Evolutionary conservation across 73 alveolate genomes (phyloP).

Genomic region (Effrenium voratum): DNA sequence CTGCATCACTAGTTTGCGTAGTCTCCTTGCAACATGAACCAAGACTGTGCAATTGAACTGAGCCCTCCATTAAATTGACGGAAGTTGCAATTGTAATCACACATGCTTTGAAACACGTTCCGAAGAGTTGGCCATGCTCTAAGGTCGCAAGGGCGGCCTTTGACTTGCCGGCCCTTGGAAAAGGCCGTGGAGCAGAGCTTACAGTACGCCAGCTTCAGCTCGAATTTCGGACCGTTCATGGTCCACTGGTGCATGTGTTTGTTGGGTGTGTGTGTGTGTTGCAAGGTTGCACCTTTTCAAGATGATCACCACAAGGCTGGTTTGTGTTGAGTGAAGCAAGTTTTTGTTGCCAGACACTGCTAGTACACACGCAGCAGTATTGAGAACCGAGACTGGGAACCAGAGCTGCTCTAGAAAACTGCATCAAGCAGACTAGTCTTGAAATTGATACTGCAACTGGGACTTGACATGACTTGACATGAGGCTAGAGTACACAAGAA

Average conservation of each 20-base stretch:
- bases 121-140: not conserved
- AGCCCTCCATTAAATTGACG: not conserved
- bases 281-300: too few relatives aligned
- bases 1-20: not conserved
- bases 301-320: too few relatives aligned
- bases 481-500: not conserved
- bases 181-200: not conserved
- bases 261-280: not conserved
- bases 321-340: too few relatives aligned
- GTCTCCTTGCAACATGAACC: not conserved
- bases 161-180: not conserved
- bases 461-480: too few relatives aligned
- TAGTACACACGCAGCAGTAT: not conserved
- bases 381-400: not conserved
- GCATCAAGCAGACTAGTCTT: not conserved
- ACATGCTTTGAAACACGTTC: not conserved
- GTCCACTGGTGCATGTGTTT: not conserved
- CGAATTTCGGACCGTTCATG: too few relatives aligned
- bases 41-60: not conserved
- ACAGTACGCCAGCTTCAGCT: too few relatives aligned
- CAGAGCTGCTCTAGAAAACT: not conserved
- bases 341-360: too few relatives aligned
- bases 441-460: too few relatives aligned
- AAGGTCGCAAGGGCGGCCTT: slow-evolving; percentile 3
- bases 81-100: not conserved